Conservation (phyloP, 352 stramenopile genomes). For the Phytophthora pluvialis region DNA sequence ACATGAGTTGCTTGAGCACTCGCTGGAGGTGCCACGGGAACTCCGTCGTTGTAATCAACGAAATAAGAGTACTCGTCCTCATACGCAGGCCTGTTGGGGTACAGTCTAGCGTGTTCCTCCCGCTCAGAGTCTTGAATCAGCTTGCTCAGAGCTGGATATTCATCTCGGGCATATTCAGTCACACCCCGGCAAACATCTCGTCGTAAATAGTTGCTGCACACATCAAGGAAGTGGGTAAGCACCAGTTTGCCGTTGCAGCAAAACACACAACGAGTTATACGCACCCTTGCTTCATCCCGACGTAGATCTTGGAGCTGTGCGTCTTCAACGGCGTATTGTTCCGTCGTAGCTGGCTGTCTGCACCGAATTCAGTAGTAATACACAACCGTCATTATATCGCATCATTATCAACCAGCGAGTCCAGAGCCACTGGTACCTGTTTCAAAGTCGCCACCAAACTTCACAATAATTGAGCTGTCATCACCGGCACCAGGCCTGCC, state of each 20-base stretch:
- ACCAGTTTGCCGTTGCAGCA: conserved; percentile 1
- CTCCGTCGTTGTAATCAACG: conserved; percentile 48
- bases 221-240: not conserved
- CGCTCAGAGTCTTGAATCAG: conserved; percentile 70
- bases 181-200: conserved; percentile 82
- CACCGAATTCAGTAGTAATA: conserved; percentile 9
- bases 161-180: conserved; percentile 75
- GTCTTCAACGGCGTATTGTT: conserved; percentile 72
- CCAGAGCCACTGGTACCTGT: conserved; percentile 54
- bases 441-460: conserved; percentile 81
- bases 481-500: conserved; percentile 47
- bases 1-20: conserved; percentile 3
- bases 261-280: conserved; percentile 4
- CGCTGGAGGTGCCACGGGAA: not conserved
- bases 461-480: conserved; percentile 61
- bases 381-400: conserved; percentile 3
- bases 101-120: conserved; percentile 64
- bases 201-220: conserved; percentile 62
- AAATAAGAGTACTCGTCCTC: conserved; percentile 83
- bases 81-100: conserved; percentile 59
- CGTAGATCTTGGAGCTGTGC: conserved; percentile 66
- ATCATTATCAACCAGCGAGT: not conserved
- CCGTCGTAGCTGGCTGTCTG: conserved; percentile 70
- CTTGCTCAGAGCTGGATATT: conserved; percentile 79
- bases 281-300: conserved; percentile 87